These are phyloP conservation scores for Kwoniella botswanensis DNA, from an alignment of 768 basidiomycete species.

Conservation along the genomic window DNA sequence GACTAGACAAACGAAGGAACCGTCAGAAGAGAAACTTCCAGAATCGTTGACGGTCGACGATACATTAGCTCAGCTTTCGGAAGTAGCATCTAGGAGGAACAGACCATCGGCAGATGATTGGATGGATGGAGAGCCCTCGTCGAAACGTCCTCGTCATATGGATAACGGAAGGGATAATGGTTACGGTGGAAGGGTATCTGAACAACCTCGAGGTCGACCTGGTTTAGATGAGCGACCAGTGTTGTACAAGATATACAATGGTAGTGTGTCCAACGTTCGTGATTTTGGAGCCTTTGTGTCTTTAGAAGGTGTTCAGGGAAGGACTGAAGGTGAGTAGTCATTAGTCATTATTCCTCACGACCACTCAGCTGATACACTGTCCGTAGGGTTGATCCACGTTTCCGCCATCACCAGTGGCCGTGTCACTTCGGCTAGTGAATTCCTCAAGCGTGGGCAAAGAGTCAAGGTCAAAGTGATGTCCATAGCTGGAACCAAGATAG, in stretches of 20 bases:
- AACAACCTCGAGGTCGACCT: conserved; percentile 59
- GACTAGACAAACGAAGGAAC: conserved; percentile 34
- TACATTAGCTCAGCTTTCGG: conserved; percentile 76
- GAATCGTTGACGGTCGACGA: conserved; percentile 78
- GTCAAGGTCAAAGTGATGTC: conserved; percentile 98
- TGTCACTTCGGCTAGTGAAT: conserved; percentile 82
- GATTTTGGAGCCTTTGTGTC: conserved; percentile 96
- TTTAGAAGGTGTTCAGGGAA: conserved; percentile 81
- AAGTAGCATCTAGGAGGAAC: conserved; percentile 69
- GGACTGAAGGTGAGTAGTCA: conserved; percentile 75
- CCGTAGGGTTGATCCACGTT: conserved; percentile 92
- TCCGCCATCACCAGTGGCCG: conserved; percentile 84
- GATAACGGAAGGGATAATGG: conserved; percentile 16
- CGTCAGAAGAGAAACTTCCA: conserved; percentile 35
- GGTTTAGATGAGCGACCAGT: conserved; percentile 79
- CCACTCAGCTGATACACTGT: conserved; percentile 3
- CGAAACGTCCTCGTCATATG: conserved; percentile 69
- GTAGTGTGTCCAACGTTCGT: conserved; percentile 80
- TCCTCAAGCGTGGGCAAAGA: conserved; percentile 78
- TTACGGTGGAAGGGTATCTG: conserved; percentile 19
- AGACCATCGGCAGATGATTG: conserved; percentile 59
- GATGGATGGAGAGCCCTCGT: conserved; percentile 58
- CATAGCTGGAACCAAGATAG: conserved; percentile 76
- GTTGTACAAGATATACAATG: conserved; percentile 92
- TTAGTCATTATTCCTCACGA: not conserved